These are phyloP conservation scores for Pestalotiopsis sp. DNA, from an alignment of 2,329 filamentous ascomycete species.

Conservation along the genomic window DNA sequence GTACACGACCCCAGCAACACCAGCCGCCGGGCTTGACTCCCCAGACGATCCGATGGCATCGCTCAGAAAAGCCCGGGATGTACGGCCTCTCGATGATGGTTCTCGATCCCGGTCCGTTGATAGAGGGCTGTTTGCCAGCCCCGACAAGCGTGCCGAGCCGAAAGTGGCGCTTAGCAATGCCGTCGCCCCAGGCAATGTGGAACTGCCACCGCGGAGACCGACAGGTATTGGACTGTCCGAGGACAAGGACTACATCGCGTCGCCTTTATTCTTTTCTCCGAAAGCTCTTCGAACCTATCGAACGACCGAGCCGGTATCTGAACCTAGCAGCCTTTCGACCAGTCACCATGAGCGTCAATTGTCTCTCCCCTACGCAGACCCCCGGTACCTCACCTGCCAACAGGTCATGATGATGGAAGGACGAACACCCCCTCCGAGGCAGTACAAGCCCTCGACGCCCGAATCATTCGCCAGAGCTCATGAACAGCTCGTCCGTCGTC, in stretches of 20 bases:
- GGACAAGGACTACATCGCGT: slow-evolving; percentile 31
- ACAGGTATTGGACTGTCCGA: slow-evolving; percentile 51
- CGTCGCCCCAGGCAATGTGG: slow-evolving; percentile 62
- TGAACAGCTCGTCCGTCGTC: slow-evolving; percentile 34
- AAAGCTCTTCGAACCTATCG: slow-evolving; percentile 43
- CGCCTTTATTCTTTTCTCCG: slow-evolving; percentile 42
- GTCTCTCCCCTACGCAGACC: slow-evolving; percentile 37
- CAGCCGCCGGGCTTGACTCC: slow-evolving; percentile 34
- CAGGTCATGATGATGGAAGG: slow-evolving; percentile 41
- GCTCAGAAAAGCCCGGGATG: slow-evolving; percentile 43
- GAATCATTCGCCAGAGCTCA: slow-evolving; percentile 42
- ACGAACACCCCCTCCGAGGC: slow-evolving; percentile 36
- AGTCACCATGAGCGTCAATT: slow-evolving; percentile 35
- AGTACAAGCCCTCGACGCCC: slow-evolving; percentile 40
- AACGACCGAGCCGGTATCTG: slow-evolving; percentile 45
- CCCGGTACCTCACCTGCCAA: slow-evolving; percentile 52
- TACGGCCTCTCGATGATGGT: slow-evolving; percentile 44
- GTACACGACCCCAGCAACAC: slow-evolving; percentile 37
- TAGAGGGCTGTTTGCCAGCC: slow-evolving; percentile 57
- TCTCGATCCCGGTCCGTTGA: slow-evolving; percentile 67
- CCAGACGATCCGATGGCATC: slow-evolving; percentile 46
- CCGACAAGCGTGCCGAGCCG: slow-evolving; percentile 66
- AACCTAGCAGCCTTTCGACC: slow-evolving; percentile 38
- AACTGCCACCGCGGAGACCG: slow-evolving; percentile 44
- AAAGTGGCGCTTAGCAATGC: slow-evolving; percentile 66